Percentiles rank a stretch among this genome's conserved stretches.
These are phyloP conservation scores for Solanum tarapatanum DNA, from an alignment of 257 asterid genomes.

Conservation along the genomic window DNA sequence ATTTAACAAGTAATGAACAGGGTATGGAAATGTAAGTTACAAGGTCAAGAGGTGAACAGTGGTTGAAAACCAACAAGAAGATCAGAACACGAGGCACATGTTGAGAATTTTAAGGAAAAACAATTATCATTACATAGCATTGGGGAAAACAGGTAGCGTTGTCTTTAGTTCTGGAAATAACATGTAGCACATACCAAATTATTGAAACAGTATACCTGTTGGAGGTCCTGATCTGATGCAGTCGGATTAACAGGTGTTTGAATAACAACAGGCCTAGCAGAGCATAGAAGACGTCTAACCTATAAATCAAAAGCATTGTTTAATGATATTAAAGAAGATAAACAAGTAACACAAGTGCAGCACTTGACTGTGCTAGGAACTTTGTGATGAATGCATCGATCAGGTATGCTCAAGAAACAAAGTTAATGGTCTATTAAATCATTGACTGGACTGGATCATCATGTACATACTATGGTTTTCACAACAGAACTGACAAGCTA, in stretches of 20 bases:
- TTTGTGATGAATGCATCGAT: neutral
- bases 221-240: conserved; percentile 93
- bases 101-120: neutral
- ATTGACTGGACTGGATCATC: neutral
- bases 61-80: neutral
- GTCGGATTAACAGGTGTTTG: conserved; percentile 89
- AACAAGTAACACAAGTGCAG: neutral
- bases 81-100: neutral
- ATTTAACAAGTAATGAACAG: neutral
- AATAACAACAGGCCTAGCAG: conserved; percentile 83
- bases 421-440: neutral
- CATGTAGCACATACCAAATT: neutral
- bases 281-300: conserved; percentile 86
- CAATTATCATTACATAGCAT: neutral
- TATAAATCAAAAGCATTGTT: conserved; percentile 3
- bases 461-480: neutral
- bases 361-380: neutral
- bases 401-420: neutral
- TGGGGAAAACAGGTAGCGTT: neutral
- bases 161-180: neutral
- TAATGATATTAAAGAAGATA: neutral
- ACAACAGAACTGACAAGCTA: neutral
- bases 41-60: neutral
- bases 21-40: neutral
- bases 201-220: conserved; percentile 54